A percentile compares a stretch with the other conserved stretches of the same genome.
Conservation (phyloP, 192 early-diverging fungal genomes). For the Geranomyces variabilis region DNA sequence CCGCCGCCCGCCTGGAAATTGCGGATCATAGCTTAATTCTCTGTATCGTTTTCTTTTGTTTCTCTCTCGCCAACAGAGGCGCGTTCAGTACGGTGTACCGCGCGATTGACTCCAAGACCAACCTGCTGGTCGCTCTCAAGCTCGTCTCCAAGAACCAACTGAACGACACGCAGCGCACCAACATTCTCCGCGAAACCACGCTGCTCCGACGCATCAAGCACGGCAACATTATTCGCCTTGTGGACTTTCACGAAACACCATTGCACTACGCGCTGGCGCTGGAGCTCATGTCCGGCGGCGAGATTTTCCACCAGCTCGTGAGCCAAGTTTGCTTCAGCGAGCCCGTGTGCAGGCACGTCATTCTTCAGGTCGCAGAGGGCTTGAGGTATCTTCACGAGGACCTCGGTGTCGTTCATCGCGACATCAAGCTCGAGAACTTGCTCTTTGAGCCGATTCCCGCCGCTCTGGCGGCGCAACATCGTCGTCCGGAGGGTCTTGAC, state of each 20-base stretch:
- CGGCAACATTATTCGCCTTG: slow-evolving; percentile 73
- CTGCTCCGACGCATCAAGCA: slow-evolving; percentile 83
- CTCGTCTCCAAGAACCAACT: slow-evolving; percentile 76
- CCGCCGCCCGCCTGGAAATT: too few relatives aligned
- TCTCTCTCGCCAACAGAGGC: slow-evolving; percentile 40
- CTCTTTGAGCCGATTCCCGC: slow-evolving; percentile 40
- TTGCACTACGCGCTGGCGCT: slow-evolving; percentile 78
- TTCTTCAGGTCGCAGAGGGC: slow-evolving; percentile 83
- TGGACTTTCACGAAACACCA: slow-evolving; percentile 76
- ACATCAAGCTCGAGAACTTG: slow-evolving; percentile 92
- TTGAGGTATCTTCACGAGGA: slow-evolving; percentile 84
- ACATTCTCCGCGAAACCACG: slow-evolving; percentile 85
- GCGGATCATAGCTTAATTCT: too few relatives aligned
- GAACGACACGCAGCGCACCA: slow-evolving; percentile 67
- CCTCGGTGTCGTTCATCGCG: slow-evolving; percentile 57
- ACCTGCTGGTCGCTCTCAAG: slow-evolving; percentile 81
- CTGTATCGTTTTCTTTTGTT: background rate
- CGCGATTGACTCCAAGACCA: slow-evolving; percentile 64
- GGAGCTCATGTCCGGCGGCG: slow-evolving; percentile 86
- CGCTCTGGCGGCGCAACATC: slow-evolving; percentile 18
- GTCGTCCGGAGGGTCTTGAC: slow-evolving; percentile 45
- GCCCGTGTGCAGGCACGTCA: slow-evolving; percentile 75
- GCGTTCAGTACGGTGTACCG: slow-evolving; percentile 86
- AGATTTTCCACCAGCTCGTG: slow-evolving; percentile 87
- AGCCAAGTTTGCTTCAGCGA: slow-evolving; percentile 82